Conservation (phyloP, 495 filamentous ascomycete genomes). For the Aspergillus baeticus region DNA sequence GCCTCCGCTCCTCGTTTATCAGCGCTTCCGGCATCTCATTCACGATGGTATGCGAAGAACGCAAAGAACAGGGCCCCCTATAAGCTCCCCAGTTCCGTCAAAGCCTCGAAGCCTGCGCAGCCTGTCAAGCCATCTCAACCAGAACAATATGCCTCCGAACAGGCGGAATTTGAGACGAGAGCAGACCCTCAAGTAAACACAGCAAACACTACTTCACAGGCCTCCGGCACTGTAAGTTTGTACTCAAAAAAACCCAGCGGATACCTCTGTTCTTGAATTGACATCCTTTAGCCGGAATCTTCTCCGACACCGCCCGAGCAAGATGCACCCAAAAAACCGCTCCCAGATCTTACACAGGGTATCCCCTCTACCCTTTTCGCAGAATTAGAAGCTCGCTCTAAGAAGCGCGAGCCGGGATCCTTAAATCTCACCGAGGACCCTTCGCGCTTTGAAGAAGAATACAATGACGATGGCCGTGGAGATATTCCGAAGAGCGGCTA, state of each 20-base stretch:
- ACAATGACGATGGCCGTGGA: constrained; percentile 47
- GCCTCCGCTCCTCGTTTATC: constrained; percentile 38
- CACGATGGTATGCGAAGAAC: constrained; percentile 48
- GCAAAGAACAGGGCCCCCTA: constrained; percentile 46
- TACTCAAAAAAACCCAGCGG: constrained; percentile 3
- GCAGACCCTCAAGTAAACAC: constrained; percentile 38
- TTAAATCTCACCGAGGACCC: constrained; percentile 62
- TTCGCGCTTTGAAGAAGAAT: constrained; percentile 44
- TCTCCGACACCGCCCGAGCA: constrained; percentile 25
- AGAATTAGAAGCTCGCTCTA: constrained; percentile 62
- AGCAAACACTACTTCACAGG: constrained; percentile 31
- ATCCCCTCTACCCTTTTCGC: constrained; percentile 80
- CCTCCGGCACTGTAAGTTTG: constrained; percentile 27
- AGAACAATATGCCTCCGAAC: constrained; percentile 37
- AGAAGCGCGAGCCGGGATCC: constrained; percentile 39
- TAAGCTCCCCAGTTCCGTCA: constrained; percentile 39
- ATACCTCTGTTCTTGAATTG: constrained; percentile 5
- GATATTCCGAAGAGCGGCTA: constrained; percentile 81
- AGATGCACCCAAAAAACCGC: constrained; percentile 43
- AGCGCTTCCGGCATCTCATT: constrained; percentile 31
- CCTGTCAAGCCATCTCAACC: constrained; percentile 24
- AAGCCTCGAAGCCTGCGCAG: constrained; percentile 28
- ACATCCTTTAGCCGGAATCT: constrained; percentile 26
- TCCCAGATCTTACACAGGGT: constrained; percentile 87
- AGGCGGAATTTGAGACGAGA: constrained; percentile 45